Conservation (phyloP, 345 rosid species). For the Abelmoschus esculentus region DNA sequence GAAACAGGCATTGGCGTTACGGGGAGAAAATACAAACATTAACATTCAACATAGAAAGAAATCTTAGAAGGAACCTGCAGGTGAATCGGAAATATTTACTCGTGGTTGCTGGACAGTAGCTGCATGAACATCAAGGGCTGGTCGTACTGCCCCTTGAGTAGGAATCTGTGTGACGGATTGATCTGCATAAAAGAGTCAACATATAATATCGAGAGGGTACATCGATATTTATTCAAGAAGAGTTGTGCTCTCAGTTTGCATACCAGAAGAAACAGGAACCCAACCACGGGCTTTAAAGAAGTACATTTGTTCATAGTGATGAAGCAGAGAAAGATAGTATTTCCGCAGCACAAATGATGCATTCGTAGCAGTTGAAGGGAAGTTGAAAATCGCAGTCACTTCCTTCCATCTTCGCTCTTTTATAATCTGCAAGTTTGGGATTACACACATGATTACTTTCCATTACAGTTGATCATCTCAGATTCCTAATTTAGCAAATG, state of each 20-base stretch:
- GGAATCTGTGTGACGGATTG: slow-evolving; percentile 25
- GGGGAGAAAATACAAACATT: background rate
- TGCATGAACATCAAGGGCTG: slow-evolving; percentile 39
- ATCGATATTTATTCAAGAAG: background rate
- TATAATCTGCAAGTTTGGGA: slow-evolving; percentile 43
- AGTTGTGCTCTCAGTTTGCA: slow-evolving; percentile 9
- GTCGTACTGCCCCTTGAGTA: slow-evolving; percentile 35
- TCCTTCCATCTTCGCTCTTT: slow-evolving; percentile 92
- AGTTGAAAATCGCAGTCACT: slow-evolving; percentile 80
- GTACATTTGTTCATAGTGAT: slow-evolving; percentile 71
- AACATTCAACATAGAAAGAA: background rate
- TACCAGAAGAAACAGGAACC: slow-evolving; percentile 45
- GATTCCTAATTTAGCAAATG: background rate
- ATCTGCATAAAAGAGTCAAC: slow-evolving; percentile 30
- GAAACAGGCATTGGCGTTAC: no score
- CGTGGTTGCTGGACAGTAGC: slow-evolving; percentile 38
- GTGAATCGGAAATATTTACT: slow-evolving; percentile 27
- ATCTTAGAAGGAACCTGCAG: slow-evolving; percentile 37
- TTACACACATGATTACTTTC: slow-evolving; percentile 1
- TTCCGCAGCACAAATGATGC: slow-evolving; percentile 92
- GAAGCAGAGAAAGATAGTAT: slow-evolving; percentile 72
- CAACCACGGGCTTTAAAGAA: slow-evolving; percentile 48
- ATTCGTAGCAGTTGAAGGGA: slow-evolving; percentile 95
- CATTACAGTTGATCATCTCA: background rate
- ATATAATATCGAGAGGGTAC: background rate